phyloP scores from a whole-genome alignment of 2,329 filamentous ascomycete genomes.

The Penicillium sp. region DNA sequence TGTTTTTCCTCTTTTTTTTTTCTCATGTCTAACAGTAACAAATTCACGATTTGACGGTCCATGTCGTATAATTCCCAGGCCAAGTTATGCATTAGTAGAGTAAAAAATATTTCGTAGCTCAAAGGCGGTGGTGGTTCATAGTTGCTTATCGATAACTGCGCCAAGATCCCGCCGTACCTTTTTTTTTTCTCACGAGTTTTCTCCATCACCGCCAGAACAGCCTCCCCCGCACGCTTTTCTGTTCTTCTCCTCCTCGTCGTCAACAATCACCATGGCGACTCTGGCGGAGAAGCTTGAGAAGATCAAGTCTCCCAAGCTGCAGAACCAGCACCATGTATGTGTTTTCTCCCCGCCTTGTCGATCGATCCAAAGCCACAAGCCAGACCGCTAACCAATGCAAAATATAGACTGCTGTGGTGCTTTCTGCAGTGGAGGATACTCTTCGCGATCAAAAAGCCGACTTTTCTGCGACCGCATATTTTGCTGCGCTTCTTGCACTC shows the following conservation, averaged over 20 bases:
- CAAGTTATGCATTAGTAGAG: background rate
- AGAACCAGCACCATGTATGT: slow-evolving; percentile 88
- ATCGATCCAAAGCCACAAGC: background rate
- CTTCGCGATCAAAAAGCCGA: slow-evolving; percentile 84
- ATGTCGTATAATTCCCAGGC: background rate
- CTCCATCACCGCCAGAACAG: slow-evolving; percentile 33
- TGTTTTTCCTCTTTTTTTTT: background rate
- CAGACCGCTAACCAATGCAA: slow-evolving; percentile 17
- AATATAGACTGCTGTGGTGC: slow-evolving; percentile 65
- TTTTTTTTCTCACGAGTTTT: slow-evolving; percentile 36
- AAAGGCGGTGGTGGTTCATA: background rate
- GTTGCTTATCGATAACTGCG: slow-evolving; percentile 34
- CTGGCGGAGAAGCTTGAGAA: slow-evolving; percentile 93
- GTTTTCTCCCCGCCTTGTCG: background rate
- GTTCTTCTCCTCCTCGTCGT: slow-evolving; percentile 31
- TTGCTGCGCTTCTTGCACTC: slow-evolving; percentile 89
- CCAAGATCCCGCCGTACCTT: slow-evolving; percentile 40
- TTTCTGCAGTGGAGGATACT: slow-evolving; percentile 90
- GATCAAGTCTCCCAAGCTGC: slow-evolving; percentile 93
- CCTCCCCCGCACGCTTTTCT: slow-evolving; percentile 26
- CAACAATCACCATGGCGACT: slow-evolving; percentile 55
- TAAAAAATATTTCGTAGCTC: background rate
- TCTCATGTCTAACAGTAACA: slow-evolving; percentile 7
- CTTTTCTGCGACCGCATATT: slow-evolving; percentile 86
- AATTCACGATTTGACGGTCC: slow-evolving; percentile 10